Evolutionary conservation across 2,329 filamentous ascomycete genomes (phyloP).

Genomic region (Triangularia verruculosa): DNA sequence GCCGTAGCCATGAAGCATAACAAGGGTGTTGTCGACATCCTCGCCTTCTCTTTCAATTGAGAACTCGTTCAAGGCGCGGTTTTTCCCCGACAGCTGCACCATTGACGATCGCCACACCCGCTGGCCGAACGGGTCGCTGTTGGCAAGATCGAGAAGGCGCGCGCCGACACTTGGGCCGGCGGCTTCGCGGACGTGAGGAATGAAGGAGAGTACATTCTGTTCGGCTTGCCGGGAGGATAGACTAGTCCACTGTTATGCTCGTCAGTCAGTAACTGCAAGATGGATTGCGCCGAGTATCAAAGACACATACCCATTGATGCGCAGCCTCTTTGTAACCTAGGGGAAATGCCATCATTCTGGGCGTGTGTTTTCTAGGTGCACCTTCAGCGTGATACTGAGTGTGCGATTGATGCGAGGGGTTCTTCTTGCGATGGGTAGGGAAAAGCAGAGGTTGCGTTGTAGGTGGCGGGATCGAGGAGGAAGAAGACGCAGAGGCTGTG

Average conservation of each 20-base stretch:
- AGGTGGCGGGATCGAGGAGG: constrained; percentile 13
- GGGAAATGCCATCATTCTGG: constrained; percentile 62
- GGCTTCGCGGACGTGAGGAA: constrained; percentile 79
- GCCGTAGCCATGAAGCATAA: constrained; percentile 96
- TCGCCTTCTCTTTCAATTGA: constrained; percentile 82
- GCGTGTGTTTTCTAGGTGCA: constrained; percentile 21
- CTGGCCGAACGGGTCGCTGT: constrained; percentile 73
- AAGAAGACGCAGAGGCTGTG: neutral
- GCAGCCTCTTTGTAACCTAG: constrained; percentile 89
- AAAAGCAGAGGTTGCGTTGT: constrained; percentile 22
- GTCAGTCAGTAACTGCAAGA: constrained; percentile 7
- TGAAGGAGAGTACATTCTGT: constrained; percentile 78
- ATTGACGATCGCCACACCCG: constrained; percentile 83
- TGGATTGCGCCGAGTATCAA: neutral
- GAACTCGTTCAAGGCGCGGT: constrained; percentile 89
- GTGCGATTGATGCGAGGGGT: constrained; percentile 11
- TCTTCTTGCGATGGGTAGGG: neutral
- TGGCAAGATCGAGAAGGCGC: constrained; percentile 42
- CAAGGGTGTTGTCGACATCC: constrained; percentile 75
- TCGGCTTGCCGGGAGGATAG: constrained; percentile 82
- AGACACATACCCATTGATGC: constrained; percentile 74
- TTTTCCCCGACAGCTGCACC: constrained; percentile 79
- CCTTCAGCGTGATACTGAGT: constrained; percentile 5
- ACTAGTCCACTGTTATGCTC: constrained; percentile 69
- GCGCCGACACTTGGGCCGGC: constrained; percentile 43